phyloP scores from a whole-genome alignment of 345 rosid species.

The Eucalyptus victrix region DNA sequence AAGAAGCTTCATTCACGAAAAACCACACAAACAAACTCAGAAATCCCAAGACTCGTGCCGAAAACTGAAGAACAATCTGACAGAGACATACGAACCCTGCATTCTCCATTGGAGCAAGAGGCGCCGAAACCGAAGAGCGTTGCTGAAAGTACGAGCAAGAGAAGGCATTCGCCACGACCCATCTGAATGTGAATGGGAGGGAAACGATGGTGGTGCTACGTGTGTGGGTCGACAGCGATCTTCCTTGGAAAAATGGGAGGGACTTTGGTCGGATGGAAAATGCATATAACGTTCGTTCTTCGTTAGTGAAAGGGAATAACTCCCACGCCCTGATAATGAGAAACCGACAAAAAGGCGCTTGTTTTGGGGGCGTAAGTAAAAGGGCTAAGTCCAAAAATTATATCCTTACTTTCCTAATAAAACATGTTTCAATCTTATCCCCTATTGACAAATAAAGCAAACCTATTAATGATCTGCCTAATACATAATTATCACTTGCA shows the following conservation, averaged over 20 bases:
- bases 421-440: neutral
- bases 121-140: neutral
- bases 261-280: neutral
- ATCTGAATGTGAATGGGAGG: neutral
- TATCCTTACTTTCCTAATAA: neutral
- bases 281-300: neutral
- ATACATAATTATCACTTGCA: too few relatives aligned
- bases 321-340: neutral
- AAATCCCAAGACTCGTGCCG: neutral
- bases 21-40: neutral
- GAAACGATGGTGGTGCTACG: neutral
- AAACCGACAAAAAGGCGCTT: neutral
- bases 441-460: neutral
- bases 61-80: neutral
- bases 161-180: neutral
- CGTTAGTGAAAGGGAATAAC: neutral
- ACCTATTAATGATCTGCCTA: neutral
- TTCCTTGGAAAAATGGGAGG: neutral
- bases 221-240: neutral
- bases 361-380: too few relatives aligned
- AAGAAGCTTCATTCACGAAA: conserved; percentile 17
- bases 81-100: conserved; percentile 25
- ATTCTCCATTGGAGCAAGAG: conserved; percentile 34
- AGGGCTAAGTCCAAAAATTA: too few relatives aligned
- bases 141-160: neutral